Evolutionary conservation across 2,329 filamentous ascomycete species (phyloP).

Genomic region (Fusarium udum): DNA sequence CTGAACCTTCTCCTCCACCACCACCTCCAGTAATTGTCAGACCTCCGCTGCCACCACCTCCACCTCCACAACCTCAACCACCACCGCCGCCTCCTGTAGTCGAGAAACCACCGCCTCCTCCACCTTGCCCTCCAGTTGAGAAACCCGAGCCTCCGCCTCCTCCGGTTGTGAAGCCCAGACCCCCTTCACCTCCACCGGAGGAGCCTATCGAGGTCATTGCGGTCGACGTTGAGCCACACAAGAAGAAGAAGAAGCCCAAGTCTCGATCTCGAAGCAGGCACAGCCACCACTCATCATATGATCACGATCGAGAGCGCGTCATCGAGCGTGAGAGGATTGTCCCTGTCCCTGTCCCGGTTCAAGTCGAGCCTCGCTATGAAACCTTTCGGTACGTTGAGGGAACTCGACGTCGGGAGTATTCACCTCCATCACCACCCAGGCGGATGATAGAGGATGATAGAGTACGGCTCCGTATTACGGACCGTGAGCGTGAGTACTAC

Average conservation of each 20-base stretch:
- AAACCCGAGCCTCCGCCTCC: conserved; percentile 36
- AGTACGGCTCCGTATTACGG: conserved; percentile 47
- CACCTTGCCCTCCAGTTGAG: conserved; percentile 11
- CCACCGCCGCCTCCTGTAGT: conserved; percentile 31
- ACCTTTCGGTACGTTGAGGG: conserved; percentile 65
- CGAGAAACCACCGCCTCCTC: conserved; percentile 36
- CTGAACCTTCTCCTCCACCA: conserved; percentile 43
- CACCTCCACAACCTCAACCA: conserved; percentile 25
- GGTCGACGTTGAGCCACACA: conserved; percentile 49
- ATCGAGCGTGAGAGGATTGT: conserved; percentile 63
- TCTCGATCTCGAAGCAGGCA: conserved; percentile 46
- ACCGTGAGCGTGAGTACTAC: conserved; percentile 49
- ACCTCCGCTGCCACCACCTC: conserved; percentile 40
- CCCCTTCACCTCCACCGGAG: conserved; percentile 43
- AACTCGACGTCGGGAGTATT: conserved; percentile 48
- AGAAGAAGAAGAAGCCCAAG: conserved; percentile 43
- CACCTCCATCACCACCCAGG: conserved; percentile 45
- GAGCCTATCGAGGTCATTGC: conserved; percentile 52
- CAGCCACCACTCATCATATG: conserved; percentile 39
- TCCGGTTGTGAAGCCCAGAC: conserved; percentile 38
- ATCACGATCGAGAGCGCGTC: conserved; percentile 57
- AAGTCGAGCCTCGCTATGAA: conserved; percentile 54
- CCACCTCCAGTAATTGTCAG: conserved; percentile 35
- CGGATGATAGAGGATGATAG: conserved; percentile 47
- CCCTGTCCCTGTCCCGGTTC: conserved; percentile 55